A percentile compares a stretch with the other conserved stretches of the same genome.
Evolutionary conservation across 1,284 basidiomycete genomes (phyloP).

Genomic region (Sanghuangporus sanghuang): DNA sequence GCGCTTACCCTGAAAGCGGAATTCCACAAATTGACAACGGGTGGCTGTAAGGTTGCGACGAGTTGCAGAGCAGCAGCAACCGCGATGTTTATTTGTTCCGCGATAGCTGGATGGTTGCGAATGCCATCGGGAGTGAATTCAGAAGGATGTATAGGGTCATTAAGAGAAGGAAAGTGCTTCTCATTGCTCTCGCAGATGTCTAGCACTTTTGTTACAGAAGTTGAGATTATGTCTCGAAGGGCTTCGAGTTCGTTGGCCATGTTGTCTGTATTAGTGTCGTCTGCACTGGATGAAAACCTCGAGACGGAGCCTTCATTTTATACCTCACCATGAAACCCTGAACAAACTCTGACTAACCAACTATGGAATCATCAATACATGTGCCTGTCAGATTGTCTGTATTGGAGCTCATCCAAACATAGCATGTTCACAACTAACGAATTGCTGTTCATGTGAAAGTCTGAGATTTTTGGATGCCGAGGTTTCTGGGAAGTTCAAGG

Average conservation of each 20-base stretch:
- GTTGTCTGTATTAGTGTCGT: not conserved
- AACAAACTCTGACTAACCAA: no score
- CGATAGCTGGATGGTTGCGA: constrained; percentile 23
- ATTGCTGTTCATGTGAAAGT: no score
- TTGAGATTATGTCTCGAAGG: constrained; percentile 12
- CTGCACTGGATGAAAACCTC: not conserved
- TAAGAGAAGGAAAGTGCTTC: constrained; percentile 3
- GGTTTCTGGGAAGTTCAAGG: no score
- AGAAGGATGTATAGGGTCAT: constrained; percentile 4
- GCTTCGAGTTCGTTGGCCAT: constrained; percentile 8
- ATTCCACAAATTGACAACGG: constrained; percentile 19
- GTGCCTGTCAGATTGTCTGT: no score
- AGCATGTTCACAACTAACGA: no score
- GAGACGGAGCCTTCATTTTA: no score
- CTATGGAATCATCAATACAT: no score
- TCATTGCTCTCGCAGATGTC: constrained; percentile 5
- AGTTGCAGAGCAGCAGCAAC: constrained; percentile 35
- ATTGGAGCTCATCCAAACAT: no score
- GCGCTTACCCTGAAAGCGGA: constrained; percentile 6
- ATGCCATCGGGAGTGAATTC: constrained; percentile 13
- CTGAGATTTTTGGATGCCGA: no score
- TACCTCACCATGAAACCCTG: no score
- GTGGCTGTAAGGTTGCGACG: constrained; percentile 29
- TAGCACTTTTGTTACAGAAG: constrained; percentile 6
- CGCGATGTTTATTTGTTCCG: constrained; percentile 30